A percentile compares a stretch with the other conserved stretches of the same genome.
Evolutionary conservation across 768 basidiomycete genomes (phyloP).

Genomic region (Pulveroboletus sp.): DNA sequence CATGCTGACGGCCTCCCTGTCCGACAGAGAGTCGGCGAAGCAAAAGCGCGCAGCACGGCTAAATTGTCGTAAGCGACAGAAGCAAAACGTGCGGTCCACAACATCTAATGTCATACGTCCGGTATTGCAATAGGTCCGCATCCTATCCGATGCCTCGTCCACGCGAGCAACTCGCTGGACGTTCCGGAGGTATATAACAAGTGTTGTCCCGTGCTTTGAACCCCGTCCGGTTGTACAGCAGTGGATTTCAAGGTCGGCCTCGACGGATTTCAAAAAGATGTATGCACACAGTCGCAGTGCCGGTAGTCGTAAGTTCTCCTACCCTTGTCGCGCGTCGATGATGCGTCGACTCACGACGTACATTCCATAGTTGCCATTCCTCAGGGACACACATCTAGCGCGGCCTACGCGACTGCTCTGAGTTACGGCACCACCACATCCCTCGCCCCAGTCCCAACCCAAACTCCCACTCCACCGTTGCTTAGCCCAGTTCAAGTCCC

Average conservation of each 20-base stretch:
- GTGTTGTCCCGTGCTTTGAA: not conserved
- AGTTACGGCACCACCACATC: not conserved
- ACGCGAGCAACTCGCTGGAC: not conserved
- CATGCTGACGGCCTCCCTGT: not conserved
- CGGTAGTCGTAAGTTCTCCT: slow-evolving; percentile 1
- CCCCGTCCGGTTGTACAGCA: not conserved
- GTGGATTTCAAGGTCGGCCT: not conserved
- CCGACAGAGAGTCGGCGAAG: not conserved
- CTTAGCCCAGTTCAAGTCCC: slow-evolving; percentile 16
- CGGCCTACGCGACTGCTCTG: not conserved
- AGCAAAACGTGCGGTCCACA: slow-evolving; percentile 7
- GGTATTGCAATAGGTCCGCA: not conserved
- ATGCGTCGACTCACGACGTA: not conserved
- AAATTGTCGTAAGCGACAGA: not conserved
- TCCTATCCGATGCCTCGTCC: not conserved
- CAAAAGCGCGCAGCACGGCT: not conserved
- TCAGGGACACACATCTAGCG: not conserved
- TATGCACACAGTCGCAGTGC: not conserved
- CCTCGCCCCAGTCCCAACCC: not conserved
- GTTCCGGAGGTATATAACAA: slow-evolving; percentile 8
- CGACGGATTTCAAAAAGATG: not conserved
- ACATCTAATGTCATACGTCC: not conserved
- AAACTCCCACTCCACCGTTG: not conserved
- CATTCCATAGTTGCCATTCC: not conserved
- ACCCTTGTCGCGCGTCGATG: not conserved